A percentile compares a stretch with the other conserved stretches of the same genome.
Evolutionary conservation across 1,284 basidiomycete genomes (phyloP).

Genomic region (Naganishia sp.): DNA sequence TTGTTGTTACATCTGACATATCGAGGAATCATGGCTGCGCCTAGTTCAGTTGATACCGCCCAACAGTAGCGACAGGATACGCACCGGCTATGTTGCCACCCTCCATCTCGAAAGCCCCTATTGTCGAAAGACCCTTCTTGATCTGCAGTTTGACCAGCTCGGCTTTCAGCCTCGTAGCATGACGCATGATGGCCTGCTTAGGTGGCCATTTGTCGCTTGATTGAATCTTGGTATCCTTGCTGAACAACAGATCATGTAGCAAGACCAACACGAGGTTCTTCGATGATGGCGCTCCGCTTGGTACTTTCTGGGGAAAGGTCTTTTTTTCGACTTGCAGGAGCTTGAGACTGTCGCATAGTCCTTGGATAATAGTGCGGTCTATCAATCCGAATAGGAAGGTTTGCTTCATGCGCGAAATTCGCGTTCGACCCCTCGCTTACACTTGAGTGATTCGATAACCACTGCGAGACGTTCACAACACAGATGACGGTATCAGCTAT

Average conservation of each 20-base stretch:
- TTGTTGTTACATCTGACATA: conserved; percentile 83
- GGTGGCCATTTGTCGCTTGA: conserved; percentile 78
- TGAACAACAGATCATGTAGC: conserved; percentile 80
- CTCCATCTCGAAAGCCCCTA: conserved; percentile 62
- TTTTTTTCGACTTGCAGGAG: conserved; percentile 73
- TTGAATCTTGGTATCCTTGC: conserved; percentile 69
- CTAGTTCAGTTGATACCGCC: background rate
- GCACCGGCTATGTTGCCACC: conserved; percentile 41
- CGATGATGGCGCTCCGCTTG: conserved; percentile 55
- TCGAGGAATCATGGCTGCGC: conserved; percentile 69
- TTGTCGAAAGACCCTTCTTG: conserved; percentile 67
- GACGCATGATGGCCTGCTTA: conserved; percentile 76
- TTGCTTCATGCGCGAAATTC: background rate
- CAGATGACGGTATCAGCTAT: conserved; percentile 18
- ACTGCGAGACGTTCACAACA: conserved; percentile 56
- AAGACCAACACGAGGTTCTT: conserved; percentile 73
- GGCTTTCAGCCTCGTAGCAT: conserved; percentile 82
- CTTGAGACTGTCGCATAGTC: conserved; percentile 66
- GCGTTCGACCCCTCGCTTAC: conserved; percentile 57
- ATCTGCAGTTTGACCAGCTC: conserved; percentile 84
- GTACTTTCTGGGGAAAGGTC: conserved; percentile 60
- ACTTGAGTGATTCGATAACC: conserved; percentile 88
- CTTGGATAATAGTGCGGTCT: conserved; percentile 38
- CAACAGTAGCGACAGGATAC: background rate
- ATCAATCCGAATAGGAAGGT: background rate